Evolutionary conservation across 441 rosid species (phyloP), one percentile per base, ranked within the genome.

Genomic region (Croton laevigatus): DNA sequence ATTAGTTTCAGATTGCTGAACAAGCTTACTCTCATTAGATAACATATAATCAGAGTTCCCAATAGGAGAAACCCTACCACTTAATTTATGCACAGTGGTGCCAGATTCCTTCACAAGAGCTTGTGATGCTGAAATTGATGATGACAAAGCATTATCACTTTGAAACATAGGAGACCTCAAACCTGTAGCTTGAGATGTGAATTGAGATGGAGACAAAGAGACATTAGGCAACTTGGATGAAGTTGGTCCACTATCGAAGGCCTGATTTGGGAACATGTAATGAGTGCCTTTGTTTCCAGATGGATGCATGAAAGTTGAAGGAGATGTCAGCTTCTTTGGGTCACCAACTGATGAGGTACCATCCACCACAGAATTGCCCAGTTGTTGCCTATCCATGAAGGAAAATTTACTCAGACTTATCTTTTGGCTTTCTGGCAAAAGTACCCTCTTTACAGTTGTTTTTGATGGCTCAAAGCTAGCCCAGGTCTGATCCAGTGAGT

Each of bases 401-500:
- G 79, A 76, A 49, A 83, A 82, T 77, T 78, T 86, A 64, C 73
- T 74, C 38, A 65, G 68, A 82, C 75, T 75, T 52, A 74, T 77
- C 72, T 82, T 89, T 76, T 75, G 82, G 70, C 69, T 77, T 73
- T 88, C 91, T 79, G 80, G 88, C 81, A 90, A 78, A 82, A 87
- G 82, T 72, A 93, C 84, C 87, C 99, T 86, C 83, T 88, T 93
- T 49, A 93, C 91, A 71, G 91, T 95, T 75, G 99, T 95, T 78
- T 88, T 95, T 60, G 96, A 83, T 67, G 99, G 97, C 82, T 88
- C 92, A 82, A 88, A 95, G 73, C 85, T 87, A 65, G 88, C 88
- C 96, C 89, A 88, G 75, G 89, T 88, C 99, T 95, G 85, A 80
- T 88, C 98, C 69, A 95, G 74, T 11, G 98, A 95, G 74, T 93